Conservation (phyloP, 129 eudicot genomes). For the Chrysanthemum seticuspe region DNA sequence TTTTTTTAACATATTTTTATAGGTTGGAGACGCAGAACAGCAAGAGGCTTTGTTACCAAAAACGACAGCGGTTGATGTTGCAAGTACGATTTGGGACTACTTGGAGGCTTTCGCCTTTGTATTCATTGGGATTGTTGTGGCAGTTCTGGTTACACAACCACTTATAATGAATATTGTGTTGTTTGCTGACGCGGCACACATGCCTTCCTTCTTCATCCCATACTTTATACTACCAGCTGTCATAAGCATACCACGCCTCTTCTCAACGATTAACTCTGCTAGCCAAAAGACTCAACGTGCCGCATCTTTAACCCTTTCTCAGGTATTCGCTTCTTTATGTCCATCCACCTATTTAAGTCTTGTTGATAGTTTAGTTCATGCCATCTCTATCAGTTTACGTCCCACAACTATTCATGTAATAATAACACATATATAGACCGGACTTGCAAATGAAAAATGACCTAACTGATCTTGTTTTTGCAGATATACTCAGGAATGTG, state of each 20-base stretch:
- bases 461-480: not conserved
- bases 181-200: constrained; percentile 40
- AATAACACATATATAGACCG: too few species aligned
- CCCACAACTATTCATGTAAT: too few species aligned
- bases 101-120: constrained; percentile 43
- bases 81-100: constrained; percentile 34
- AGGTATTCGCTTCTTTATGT: constrained; percentile 33
- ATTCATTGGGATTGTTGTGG: constrained; percentile 35
- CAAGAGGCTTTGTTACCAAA: constrained; percentile 38
- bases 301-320: constrained; percentile 58
- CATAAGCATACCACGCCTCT: constrained; percentile 44
- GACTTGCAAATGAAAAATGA: not conserved
- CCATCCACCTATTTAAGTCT: too few species aligned
- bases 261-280: constrained; percentile 41
- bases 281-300: constrained; percentile 49
- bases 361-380: too few species aligned
- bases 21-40: constrained; percentile 39
- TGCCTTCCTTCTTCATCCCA: constrained; percentile 58
- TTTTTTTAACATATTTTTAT: not conserved
- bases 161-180: constrained; percentile 41
- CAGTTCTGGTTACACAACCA: constrained; percentile 45
- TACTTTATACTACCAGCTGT: constrained; percentile 57
- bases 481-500: constrained; percentile 70
- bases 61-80: not conserved
- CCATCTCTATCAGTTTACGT: too few species aligned